These are phyloP conservation scores for Poa pratensis DNA, from an alignment of 176 grass and related monocot genomes.

Conservation along the genomic window DNA sequence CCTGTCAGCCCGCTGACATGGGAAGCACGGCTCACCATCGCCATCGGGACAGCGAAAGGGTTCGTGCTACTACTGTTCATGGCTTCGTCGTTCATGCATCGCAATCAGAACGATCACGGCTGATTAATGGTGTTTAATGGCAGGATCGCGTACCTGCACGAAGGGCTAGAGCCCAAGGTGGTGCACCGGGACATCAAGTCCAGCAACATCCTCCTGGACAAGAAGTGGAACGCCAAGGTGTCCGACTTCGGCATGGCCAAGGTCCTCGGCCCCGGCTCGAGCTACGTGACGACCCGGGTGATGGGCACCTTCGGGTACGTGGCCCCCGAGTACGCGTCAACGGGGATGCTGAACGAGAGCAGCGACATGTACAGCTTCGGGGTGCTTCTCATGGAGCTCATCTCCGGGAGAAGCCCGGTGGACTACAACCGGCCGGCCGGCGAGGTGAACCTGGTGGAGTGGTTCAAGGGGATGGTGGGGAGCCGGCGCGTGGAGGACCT, in stretches of 20 bases:
- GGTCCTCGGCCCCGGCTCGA: constrained; percentile 83
- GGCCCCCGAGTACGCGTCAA: constrained; percentile 95
- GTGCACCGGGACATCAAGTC: constrained; percentile 98
- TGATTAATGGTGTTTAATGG: neutral
- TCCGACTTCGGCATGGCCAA: constrained; percentile 99
- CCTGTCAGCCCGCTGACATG: constrained; percentile 69
- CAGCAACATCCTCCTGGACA: constrained; percentile 95
- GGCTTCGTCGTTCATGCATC: neutral
- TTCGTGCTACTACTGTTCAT: constrained; percentile 26
- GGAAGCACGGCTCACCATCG: constrained; percentile 86
- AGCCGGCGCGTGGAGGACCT: constrained; percentile 73
- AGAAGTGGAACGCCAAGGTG: constrained; percentile 93
- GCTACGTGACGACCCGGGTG: constrained; percentile 93
- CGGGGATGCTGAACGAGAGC: constrained; percentile 96
- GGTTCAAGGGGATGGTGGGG: constrained; percentile 90
- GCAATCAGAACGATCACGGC: neutral
- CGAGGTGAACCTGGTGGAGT: constrained; percentile 99
- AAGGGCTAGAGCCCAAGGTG: constrained; percentile 96
- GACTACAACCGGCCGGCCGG: constrained; percentile 74
- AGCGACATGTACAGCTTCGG: constrained; percentile 99
- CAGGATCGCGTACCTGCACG: constrained; percentile 95
- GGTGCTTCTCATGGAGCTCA: constrained; percentile 92
- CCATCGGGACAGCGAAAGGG: constrained; percentile 96
- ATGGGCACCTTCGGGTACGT: constrained; percentile 99
- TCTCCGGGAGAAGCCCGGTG: constrained; percentile 88